Conservation (phyloP, 2,329 filamentous ascomycete genomes). For the Cordyceps farinosa region DNA sequence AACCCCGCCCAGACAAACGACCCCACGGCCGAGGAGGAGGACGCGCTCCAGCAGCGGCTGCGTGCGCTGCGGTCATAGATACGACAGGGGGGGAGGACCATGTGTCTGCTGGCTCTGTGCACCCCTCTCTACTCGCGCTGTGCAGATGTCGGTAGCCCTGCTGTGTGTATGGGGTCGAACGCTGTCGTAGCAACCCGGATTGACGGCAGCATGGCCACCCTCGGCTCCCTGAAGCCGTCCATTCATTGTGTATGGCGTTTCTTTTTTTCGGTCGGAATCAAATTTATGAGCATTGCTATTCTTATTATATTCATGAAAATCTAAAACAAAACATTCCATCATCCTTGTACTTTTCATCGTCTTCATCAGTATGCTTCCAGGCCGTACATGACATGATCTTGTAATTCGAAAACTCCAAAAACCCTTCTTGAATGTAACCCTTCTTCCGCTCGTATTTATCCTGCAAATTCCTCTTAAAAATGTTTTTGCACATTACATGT, state of each 20-base stretch:
- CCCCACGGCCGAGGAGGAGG: slow-evolving; percentile 74
- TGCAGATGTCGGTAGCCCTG: too few relatives aligned
- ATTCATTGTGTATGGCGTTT: slow-evolving; percentile 15
- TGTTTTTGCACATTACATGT: slow-evolving; percentile 57
- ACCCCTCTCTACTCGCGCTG: too few relatives aligned
- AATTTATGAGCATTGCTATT: slow-evolving; percentile 1
- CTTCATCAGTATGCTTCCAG: background rate
- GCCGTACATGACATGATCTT: background rate
- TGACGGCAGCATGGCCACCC: background rate
- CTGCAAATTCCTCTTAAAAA: too few relatives aligned
- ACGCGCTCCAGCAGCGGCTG: slow-evolving; percentile 63
- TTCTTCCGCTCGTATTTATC: background rate
- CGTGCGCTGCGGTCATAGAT: slow-evolving; percentile 50
- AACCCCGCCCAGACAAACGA: slow-evolving; percentile 56
- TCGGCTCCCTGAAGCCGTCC: background rate
- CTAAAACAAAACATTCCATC: background rate
- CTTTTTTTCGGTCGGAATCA: slow-evolving; percentile 5
- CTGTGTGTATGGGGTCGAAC: background rate
- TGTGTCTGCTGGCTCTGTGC: too few relatives aligned
- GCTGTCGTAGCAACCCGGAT: background rate
- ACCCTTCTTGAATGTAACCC: background rate
- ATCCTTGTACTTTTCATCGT: background rate
- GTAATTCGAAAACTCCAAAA: background rate
- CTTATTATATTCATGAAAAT: background rate
- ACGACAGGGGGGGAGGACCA: too few relatives aligned